Conservation (phyloP, 257 asterid genomes). For the Fraxinus excelsior region DNA sequence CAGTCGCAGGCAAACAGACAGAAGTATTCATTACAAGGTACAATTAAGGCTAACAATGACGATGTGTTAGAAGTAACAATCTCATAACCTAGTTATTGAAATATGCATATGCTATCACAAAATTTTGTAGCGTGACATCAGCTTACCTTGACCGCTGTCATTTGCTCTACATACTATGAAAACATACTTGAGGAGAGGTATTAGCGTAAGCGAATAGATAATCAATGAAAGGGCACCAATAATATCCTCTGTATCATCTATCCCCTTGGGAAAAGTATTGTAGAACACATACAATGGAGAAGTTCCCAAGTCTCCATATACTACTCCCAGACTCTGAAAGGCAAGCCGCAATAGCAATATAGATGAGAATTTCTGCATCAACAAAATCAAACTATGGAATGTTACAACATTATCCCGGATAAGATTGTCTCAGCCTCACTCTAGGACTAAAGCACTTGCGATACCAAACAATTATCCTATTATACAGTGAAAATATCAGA, state of each 20-base stretch:
- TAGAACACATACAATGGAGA: slow-evolving; percentile 96
- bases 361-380: slow-evolving; percentile 73
- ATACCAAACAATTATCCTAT: background rate
- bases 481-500: background rate
- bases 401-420: slow-evolving; percentile 4
- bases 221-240: slow-evolving; percentile 94
- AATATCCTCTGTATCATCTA: slow-evolving; percentile 76
- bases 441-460: slow-evolving; percentile 1
- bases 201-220: slow-evolving; percentile 91
- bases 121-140: background rate
- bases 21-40: background rate
- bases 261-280: slow-evolving; percentile 86
- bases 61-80: background rate
- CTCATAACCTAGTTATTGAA: background rate
- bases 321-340: slow-evolving; percentile 97
- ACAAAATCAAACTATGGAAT: slow-evolving; percentile 7
- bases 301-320: slow-evolving; percentile 97
- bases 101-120: background rate
- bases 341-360: slow-evolving; percentile 89
- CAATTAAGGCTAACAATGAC: background rate
- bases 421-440: background rate
- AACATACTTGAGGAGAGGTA: slow-evolving; percentile 96
- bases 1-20: background rate
- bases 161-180: slow-evolving; percentile 97
- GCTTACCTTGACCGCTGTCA: slow-evolving; percentile 94